Evolutionary conservation across 176 grass and related monocot genomes (phyloP), one percentile per base, ranked within the genome.

Genomic region (Carex parvula): DNA sequence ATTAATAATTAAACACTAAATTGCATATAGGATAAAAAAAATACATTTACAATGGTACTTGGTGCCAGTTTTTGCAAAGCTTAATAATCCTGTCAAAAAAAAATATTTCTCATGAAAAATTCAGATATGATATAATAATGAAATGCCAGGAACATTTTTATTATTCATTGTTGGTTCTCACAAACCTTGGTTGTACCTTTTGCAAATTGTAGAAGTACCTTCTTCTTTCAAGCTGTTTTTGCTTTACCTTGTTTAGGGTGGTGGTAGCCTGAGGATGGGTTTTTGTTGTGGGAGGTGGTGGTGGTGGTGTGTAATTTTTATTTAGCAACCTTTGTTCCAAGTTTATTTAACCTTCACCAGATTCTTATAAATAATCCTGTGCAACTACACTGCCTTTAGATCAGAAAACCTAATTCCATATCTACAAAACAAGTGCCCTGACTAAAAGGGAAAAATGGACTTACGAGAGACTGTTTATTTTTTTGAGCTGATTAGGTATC

Each of bases 391-490:
- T 2, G 32, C 16, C 32, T 68, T 18, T 68, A 68, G 32, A 35
- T 17, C 26, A 18, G 9, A 33, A 62, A 17, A 68, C 13, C 10
- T 77, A 16, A 56, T 56, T 56, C 13, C 11, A 73, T 55, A 54
- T 55, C 4, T 1, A 77, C 50, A 17, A 77, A 77, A 55, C 5
- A 57, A 77, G 35, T 70, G 17, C 74, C 11, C 21, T 4, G 6
- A 60, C 17, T 62, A 3, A 20, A 60, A 17, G 62, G 79, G 48
- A 59, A 84, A 67, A 76, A 48, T 88, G 39, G 70, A 94, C 96
- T 93, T 84, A 98, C 96, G 91, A 86, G 84, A 98, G 80, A 86
- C 80, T 98, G 44, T 98, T 98, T 91, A 98, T 98, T 70, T 89
- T 90, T 85, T 90, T 98, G 60, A 98, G 84, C 63, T 91, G 89